Base-by-base conservation (phyloP, 2,329 filamentous ascomycete genomes). In the Phialophora chinensis region DNA sequence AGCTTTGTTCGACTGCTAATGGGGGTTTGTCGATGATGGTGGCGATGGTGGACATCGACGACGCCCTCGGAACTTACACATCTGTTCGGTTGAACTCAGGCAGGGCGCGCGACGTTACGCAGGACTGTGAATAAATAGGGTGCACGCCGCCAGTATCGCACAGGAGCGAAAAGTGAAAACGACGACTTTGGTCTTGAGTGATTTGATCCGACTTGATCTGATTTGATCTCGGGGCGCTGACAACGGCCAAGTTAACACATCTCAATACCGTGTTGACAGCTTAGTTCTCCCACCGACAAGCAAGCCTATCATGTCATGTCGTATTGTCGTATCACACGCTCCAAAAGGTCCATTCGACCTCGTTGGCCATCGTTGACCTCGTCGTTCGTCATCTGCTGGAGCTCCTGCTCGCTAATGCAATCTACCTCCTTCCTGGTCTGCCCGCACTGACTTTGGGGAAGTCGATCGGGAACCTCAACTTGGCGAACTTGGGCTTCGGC, bases 401-500 rank as follows among this genome's bases (percentile, higher is more conserved):
- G 17, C 38, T 44, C 17, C 14, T 20, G 38, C 17, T 44, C 17
- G 5, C 17, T 3, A n/a, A 4, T 6, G 44, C 17, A 52, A 27
- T 52, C 20, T 52, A 52, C 49, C 66, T 60, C 56, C 52, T 25
- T 23, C 33, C 33, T 5, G 68, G 68, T 42, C 66, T 62, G 2
- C 70, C 71, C 29, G 63, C 27, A 54, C 71, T 72, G 61, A 70
- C 56, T 62, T 90, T 93, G 1, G 94, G 95, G 76, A 97, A 97
- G 66, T 89, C 85, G 55, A 97, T 81, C 2, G 95, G 95, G 69
- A 97, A 78, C 72, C 85, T 87, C 73, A 98, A 80, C 72, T 88
- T 88, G 12, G 91, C 93, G 58, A 93, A 80, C 63, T 87, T 87
- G 60, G 75, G 76, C 10, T 77, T 76, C 23, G 79, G 77, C 38